Base-by-base conservation (phyloP, 78 protist genomes). In the Polysphondylium violaceum region DNA sequence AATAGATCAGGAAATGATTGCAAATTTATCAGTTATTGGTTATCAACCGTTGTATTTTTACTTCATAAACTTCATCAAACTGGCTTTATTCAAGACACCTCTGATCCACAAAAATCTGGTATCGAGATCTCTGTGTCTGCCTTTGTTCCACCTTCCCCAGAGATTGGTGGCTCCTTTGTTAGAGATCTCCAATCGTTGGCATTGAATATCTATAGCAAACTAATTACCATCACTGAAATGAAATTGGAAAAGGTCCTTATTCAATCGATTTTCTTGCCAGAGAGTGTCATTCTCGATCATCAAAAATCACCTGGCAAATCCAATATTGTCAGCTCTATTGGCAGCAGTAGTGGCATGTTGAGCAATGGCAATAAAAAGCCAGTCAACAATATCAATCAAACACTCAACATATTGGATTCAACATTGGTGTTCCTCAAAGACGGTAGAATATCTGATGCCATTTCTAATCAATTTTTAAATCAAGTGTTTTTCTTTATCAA, bases 21-120 rank as follows among this genome's bases (percentile, higher is more conserved):
- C 69, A 83, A 83, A 71, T 61, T 83, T 17, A 83, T 83, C 44
- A 31, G 73, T 47, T 83, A 83, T 59, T 83, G 91, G 91, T 83
- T 83, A 9, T 55, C 79, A 23, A 83, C 91, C 5, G 71, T 72
- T 41, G 64, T 47, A 43, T 44, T 69, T 83, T 19, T 83, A 29
- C 40, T 83, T 21, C 76, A 72, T 2, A 83, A 83, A 36, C 9
- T 72, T 64, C 78, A 83, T n/a, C 91, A 83, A 69, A 36, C 35
- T 41, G 91, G 78, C 0, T 43, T 68, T 9, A 69, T 33, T 59
- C 78, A 74, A 58, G 63, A 69, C 25, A 31, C 72, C 0, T 44
- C 91, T 0, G 76, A 83, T 44, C 91, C 91, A 59, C 40, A 27
- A 12, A n/a, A 53, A n/a, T 69, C 77, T 0, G 91, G 91, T 21